A percentile compares a stretch with the other conserved stretches of the same genome.
Conservation (phyloP, 2,329 filamentous ascomycete genomes). For the Trichoderma asperellum region DNA sequence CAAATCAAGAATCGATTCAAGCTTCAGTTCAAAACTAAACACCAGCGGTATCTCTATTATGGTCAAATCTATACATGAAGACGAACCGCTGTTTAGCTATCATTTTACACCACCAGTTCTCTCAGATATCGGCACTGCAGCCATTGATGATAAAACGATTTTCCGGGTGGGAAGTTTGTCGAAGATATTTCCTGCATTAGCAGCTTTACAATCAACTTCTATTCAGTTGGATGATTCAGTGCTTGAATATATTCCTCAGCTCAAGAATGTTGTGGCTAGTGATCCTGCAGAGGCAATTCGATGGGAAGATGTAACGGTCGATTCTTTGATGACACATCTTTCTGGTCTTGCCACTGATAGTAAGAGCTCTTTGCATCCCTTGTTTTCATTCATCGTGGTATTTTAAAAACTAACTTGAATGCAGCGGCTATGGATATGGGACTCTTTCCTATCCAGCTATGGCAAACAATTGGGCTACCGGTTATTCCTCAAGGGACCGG, state of each 20-base stretch:
- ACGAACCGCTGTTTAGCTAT: conserved; percentile 49
- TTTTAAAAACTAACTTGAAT: not conserved
- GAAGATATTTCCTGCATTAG: not conserved
- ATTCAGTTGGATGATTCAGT: not conserved
- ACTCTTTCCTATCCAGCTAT: not conserved
- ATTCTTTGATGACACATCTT: conserved; percentile 50
- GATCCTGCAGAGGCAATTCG: conserved; percentile 39
- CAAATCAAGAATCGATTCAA: not conserved
- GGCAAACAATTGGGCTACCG: conserved; percentile 7
- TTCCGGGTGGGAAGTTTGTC: not conserved
- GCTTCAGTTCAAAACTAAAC: not conserved
- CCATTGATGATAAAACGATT: not conserved
- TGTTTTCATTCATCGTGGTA: not conserved
- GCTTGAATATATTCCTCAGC: not conserved
- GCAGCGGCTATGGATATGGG: conserved; percentile 4
- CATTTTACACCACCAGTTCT: conserved; percentile 36
- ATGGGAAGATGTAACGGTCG: conserved; percentile 54
- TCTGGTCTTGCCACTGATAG: conserved; percentile 47
- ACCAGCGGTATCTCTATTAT: conserved; percentile 28
- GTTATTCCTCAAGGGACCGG: not conserved
- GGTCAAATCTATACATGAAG: conserved; percentile 1
- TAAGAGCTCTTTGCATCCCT: conserved; percentile 32
- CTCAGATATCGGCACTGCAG: conserved; percentile 31
- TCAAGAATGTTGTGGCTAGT: not conserved
- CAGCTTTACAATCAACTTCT: not conserved